Percentiles rank a stretch among this genome's conserved stretches.
Evolutionary conservation across 331 rosid species (phyloP).

Genomic region (Dryas integrifolia): DNA sequence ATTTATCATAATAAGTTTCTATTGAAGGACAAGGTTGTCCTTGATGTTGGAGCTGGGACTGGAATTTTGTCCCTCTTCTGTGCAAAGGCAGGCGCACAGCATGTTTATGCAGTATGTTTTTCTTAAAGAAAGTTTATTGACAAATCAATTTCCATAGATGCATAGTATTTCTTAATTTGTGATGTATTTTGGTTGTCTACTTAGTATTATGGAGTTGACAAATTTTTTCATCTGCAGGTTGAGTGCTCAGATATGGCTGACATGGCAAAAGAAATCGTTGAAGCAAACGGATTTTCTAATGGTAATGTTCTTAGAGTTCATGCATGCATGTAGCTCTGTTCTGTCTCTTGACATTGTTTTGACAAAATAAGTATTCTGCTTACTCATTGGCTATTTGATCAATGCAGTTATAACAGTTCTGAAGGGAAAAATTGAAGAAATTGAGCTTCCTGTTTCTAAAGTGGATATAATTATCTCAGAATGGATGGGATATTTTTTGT

Average conservation of each 20-base stretch:
- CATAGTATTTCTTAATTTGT: neutral
- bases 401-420: conserved; percentile 79
- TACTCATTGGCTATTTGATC: conserved; percentile 18
- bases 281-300: conserved; percentile 71
- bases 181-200: neutral
- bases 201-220: neutral
- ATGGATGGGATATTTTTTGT: conserved; percentile 98
- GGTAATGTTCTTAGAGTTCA: conserved; percentile 41
- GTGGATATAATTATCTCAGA: conserved; percentile 96
- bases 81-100: conserved; percentile 94
- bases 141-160: neutral
- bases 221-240: conserved; percentile 47
- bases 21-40: conserved; percentile 79
- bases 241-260: conserved; percentile 99
- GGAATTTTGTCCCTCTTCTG: conserved; percentile 95
- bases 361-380: conserved; percentile 10
- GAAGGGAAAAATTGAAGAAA: conserved; percentile 95
- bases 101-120: conserved; percentile 80
- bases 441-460: conserved; percentile 86
- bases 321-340: neutral
- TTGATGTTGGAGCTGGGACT: conserved; percentile 99
- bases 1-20: conserved; percentile 90
- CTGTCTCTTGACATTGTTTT: neutral
- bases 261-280: conserved; percentile 92
- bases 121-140: neutral